These are phyloP conservation scores for Exutisphaerella laricina DNA, from an alignment of 2,329 filamentous ascomycete species.

Conservation along the genomic window DNA sequence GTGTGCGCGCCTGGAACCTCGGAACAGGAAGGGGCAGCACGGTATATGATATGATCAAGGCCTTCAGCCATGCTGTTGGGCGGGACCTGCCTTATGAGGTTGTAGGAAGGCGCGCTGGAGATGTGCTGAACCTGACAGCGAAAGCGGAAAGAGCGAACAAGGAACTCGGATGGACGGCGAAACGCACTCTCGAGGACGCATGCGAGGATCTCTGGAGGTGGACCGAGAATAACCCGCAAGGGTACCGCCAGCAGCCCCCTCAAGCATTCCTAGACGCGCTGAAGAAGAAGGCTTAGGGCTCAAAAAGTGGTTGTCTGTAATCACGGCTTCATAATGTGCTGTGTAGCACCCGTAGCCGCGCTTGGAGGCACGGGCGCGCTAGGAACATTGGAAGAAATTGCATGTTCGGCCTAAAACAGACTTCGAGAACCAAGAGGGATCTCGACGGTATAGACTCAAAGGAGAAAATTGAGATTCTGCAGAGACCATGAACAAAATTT, in stretches of 20 bases:
- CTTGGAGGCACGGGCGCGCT: too few relatives aligned
- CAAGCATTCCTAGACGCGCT: slow-evolving; percentile 64
- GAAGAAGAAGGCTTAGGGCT: slow-evolving; percentile 22
- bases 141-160: slow-evolving; percentile 81
- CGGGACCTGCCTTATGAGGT: slow-evolving; percentile 83
- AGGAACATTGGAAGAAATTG: too few relatives aligned
- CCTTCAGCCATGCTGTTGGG: slow-evolving; percentile 83
- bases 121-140: slow-evolving; percentile 91
- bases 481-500: too few relatives aligned
- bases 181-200: slow-evolving; percentile 84
- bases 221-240: slow-evolving; percentile 94
- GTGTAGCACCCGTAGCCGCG: too few relatives aligned
- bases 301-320: too few relatives aligned
- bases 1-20: slow-evolving; percentile 92
- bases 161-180: slow-evolving; percentile 88
- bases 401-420: too few relatives aligned
- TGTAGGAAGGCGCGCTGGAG: slow-evolving; percentile 72
- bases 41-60: slow-evolving; percentile 95
- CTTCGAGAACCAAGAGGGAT: too few relatives aligned
- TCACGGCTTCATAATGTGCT: too few relatives aligned
- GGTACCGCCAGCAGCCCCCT: slow-evolving; percentile 88
- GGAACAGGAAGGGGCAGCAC: slow-evolving; percentile 93
- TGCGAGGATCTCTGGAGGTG: slow-evolving; percentile 94
- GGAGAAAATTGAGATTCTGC: too few relatives aligned
- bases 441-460: too few relatives aligned